Evolutionary conservation across 1,284 basidiomycete genomes (phyloP).

Genomic region (Microbotryum intermedium): DNA sequence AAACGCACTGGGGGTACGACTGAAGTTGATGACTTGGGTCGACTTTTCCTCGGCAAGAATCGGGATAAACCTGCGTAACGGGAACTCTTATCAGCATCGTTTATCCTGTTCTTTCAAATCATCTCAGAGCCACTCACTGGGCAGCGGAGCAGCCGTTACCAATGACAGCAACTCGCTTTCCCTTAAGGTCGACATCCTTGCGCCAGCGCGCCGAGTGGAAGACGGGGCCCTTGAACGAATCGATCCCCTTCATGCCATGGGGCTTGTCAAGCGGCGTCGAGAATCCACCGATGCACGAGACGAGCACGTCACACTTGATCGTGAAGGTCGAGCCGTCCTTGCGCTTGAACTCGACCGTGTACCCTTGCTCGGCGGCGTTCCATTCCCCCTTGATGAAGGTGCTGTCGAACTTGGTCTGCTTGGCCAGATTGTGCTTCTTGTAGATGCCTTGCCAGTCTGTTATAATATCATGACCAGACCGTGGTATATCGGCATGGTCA

Average conservation of each 20-base stretch:
- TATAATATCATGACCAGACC: not conserved
- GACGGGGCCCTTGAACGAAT: slow-evolving; percentile 30
- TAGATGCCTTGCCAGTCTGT: slow-evolving; percentile 14
- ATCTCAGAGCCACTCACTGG: slow-evolving; percentile 27
- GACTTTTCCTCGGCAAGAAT: slow-evolving; percentile 14
- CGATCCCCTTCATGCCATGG: slow-evolving; percentile 16
- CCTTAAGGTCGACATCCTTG: slow-evolving; percentile 34
- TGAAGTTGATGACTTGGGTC: slow-evolving; percentile 17
- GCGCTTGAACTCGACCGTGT: slow-evolving; percentile 6
- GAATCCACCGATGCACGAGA: slow-evolving; percentile 22
- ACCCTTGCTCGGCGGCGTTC: slow-evolving; percentile 6
- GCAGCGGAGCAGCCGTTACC: slow-evolving; percentile 33
- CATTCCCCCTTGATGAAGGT: slow-evolving; percentile 18
- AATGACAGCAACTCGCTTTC: slow-evolving; percentile 38
- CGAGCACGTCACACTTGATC: slow-evolving; percentile 16
- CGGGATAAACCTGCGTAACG: slow-evolving; percentile 28
- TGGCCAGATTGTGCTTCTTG: slow-evolving; percentile 9
- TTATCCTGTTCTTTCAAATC: not conserved
- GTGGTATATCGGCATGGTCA: too few relatives aligned
- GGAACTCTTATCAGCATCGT: slow-evolving; percentile 9
- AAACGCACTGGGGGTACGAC: slow-evolving; percentile 19
- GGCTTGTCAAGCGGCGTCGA: slow-evolving; percentile 16
- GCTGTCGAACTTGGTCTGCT: slow-evolving; percentile 11
- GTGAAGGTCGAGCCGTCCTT: slow-evolving; percentile 2
- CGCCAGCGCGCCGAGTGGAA: slow-evolving; percentile 41